Percentiles rank a stretch among this genome's conserved stretches.
These are phyloP conservation scores for Globisporangium okanoganense DNA, from an alignment of 352 stramenopile genomes.

Conservation along the genomic window DNA sequence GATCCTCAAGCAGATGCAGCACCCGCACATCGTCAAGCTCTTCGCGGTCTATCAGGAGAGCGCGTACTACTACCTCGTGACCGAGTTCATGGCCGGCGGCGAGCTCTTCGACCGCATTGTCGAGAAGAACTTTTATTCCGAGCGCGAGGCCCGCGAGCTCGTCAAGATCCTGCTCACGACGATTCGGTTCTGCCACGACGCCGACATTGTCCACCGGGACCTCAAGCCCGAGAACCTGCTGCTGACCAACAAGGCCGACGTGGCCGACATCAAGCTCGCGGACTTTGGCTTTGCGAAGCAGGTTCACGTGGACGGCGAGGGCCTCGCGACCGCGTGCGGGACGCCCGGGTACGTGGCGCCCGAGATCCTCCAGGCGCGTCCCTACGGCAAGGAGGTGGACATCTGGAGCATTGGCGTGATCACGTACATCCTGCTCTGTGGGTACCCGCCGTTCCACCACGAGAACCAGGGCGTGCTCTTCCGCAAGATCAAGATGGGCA, in stretches of 20 bases:
- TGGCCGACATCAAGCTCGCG: slow-evolving; percentile 79
- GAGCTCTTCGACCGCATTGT: slow-evolving; percentile 88
- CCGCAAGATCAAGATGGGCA: slow-evolving; percentile 62
- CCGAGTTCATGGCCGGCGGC: slow-evolving; percentile 91
- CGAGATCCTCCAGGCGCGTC: slow-evolving; percentile 71
- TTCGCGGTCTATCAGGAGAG: slow-evolving; percentile 90
- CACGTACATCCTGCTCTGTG: slow-evolving; percentile 85
- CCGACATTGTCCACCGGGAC: slow-evolving; percentile 91
- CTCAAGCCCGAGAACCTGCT: slow-evolving; percentile 97
- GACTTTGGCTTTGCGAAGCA: slow-evolving; percentile 86
- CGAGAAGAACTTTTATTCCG: slow-evolving; percentile 85
- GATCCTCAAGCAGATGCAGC: slow-evolving; percentile 81
- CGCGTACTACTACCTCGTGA: slow-evolving; percentile 96
- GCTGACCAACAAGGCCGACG: slow-evolving; percentile 62
- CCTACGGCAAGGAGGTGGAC: slow-evolving; percentile 79
- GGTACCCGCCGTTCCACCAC: slow-evolving; percentile 87
- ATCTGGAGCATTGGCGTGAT: slow-evolving; percentile 91
- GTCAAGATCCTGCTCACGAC: slow-evolving; percentile 77
- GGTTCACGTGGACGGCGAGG: slow-evolving; percentile 47
- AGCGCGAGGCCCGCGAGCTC: slow-evolving; percentile 73
- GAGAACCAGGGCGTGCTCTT: slow-evolving; percentile 90
- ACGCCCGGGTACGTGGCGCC: slow-evolving; percentile 81
- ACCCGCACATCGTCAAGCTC: slow-evolving; percentile 87
- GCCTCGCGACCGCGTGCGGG: slow-evolving; percentile 60
- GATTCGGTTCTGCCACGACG: slow-evolving; percentile 84